phyloP scores from a whole-genome alignment of 768 basidiomycete species.

The Russula emetica region DNA sequence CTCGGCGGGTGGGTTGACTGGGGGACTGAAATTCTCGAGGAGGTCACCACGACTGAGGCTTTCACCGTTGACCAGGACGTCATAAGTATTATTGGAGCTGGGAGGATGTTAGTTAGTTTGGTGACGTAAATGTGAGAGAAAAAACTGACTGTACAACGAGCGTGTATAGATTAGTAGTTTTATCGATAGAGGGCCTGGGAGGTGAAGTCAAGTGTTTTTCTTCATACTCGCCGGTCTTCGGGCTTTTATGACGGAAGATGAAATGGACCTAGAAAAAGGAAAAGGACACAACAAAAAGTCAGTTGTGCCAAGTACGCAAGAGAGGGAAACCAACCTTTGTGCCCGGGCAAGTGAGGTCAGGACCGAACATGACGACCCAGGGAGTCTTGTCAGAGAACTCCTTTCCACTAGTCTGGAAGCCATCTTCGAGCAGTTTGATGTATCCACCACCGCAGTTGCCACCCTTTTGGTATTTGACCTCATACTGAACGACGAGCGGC shows the following conservation, averaged over 20 bases:
- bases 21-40: conserved; percentile 88
- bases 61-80: conserved; percentile 87
- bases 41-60: conserved; percentile 74
- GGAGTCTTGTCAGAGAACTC: conserved; percentile 93
- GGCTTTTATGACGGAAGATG: conserved; percentile 98
- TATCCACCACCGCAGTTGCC: conserved; percentile 99
- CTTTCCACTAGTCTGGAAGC: conserved; percentile 89
- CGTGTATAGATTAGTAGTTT: conserved; percentile 91
- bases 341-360: conserved; percentile 89
- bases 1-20: conserved; percentile 90
- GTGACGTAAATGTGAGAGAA: background rate
- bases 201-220: conserved; percentile 91
- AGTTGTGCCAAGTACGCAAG: background rate
- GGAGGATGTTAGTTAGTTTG: conserved; percentile 12
- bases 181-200: conserved; percentile 83
- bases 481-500: conserved; percentile 94
- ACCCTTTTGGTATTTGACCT: conserved; percentile 99
- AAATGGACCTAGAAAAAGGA: conserved; percentile 72
- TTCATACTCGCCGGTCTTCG: conserved; percentile 86
- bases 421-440: conserved; percentile 90
- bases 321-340: conserved; percentile 57
- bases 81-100: conserved; percentile 91
- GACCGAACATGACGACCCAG: conserved; percentile 97
- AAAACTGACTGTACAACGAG: conserved; percentile 78
- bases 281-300: background rate